Percentiles rank a stretch among this genome's conserved stretches.
phyloP scores from a whole-genome alignment of 768 basidiomycete species.

The Termitomyces bulborhizus region DNA sequence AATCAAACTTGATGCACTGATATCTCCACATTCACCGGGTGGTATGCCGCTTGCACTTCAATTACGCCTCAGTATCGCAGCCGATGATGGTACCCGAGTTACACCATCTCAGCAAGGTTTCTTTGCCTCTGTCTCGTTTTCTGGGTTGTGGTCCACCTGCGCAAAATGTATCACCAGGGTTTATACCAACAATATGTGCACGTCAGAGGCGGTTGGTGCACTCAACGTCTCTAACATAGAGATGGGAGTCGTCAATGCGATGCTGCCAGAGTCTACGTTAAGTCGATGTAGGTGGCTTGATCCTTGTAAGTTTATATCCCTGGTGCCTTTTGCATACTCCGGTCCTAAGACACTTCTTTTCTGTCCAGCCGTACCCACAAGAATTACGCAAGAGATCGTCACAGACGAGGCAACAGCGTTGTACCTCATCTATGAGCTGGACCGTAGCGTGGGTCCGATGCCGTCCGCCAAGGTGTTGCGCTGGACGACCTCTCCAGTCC shows the following conservation, averaged over 20 bases:
- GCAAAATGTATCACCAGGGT: constrained; percentile 63
- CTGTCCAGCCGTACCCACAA: constrained; percentile 43
- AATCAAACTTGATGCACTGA: constrained; percentile 52
- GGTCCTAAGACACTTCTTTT: constrained; percentile 21
- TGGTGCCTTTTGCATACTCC: constrained; percentile 6
- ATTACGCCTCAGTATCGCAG: constrained; percentile 51
- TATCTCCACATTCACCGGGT: constrained; percentile 31
- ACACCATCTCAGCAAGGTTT: constrained; percentile 62
- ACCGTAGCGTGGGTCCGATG: constrained; percentile 44
- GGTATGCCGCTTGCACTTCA: constrained; percentile 37
- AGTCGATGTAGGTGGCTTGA: constrained; percentile 68
- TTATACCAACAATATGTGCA: constrained; percentile 42
- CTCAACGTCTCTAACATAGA: constrained; percentile 45
- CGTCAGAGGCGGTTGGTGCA: constrained; percentile 46
- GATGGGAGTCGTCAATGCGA: constrained; percentile 44
- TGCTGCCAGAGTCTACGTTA: constrained; percentile 63
- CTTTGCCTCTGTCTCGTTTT: constrained; percentile 48
- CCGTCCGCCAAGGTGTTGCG: constrained; percentile 52
- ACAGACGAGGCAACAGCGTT: constrained; percentile 60
- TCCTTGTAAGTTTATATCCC: constrained; percentile 42
- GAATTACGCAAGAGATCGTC: constrained; percentile 64
- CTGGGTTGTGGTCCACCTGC: constrained; percentile 42
- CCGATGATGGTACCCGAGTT: constrained; percentile 44
- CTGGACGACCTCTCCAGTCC: constrained; percentile 31
- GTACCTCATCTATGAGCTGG: constrained; percentile 62